Evolutionary conservation across 2,329 filamentous ascomycete genomes (phyloP).

Genomic region (Onygena corvina): DNA sequence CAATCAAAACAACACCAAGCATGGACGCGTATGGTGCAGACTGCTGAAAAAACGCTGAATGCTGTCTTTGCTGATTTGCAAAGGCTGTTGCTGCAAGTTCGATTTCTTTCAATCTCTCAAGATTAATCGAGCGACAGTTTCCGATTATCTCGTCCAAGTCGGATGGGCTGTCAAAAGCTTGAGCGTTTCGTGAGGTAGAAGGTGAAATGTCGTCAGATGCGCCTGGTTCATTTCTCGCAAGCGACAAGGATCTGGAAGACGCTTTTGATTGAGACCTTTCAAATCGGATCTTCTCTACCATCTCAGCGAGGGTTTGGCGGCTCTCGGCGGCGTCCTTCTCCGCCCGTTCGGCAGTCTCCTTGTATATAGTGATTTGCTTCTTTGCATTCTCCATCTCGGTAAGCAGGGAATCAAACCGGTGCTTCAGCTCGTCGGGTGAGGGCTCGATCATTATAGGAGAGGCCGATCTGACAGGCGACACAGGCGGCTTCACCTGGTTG

Average conservation of each 20-base stretch:
- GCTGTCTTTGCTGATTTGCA: slow-evolving; percentile 23
- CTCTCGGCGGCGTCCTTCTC: slow-evolving; percentile 63
- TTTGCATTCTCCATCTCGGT: slow-evolving; percentile 70
- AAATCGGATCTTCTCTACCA: slow-evolving; percentile 69
- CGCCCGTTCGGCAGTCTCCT: slow-evolving; percentile 63
- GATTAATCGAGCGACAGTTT: background rate
- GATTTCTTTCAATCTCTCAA: slow-evolving; percentile 23
- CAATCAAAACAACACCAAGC: slow-evolving; percentile 67
- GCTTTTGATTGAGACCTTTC: slow-evolving; percentile 46
- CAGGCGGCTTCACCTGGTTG: slow-evolving; percentile 22
- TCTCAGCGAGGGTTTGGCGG: slow-evolving; percentile 67
- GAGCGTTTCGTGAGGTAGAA: background rate
- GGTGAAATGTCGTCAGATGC: too few species aligned
- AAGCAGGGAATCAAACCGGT: slow-evolving; percentile 63
- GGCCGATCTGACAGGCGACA: slow-evolving; percentile 20
- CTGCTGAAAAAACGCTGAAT: slow-evolving; percentile 35
- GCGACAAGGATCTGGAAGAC: slow-evolving; percentile 18
- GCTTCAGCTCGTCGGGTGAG: slow-evolving; percentile 47
- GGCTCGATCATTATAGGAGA: slow-evolving; percentile 27
- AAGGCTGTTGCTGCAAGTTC: slow-evolving; percentile 33
- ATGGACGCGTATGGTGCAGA: slow-evolving; percentile 68
- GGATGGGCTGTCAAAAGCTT: background rate
- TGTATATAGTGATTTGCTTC: slow-evolving; percentile 66
- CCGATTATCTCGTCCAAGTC: background rate
- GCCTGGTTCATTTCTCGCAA: background rate